These are phyloP conservation scores for Amauroascus niger DNA, from an alignment of 2,329 filamentous ascomycete species.

Conservation along the genomic window DNA sequence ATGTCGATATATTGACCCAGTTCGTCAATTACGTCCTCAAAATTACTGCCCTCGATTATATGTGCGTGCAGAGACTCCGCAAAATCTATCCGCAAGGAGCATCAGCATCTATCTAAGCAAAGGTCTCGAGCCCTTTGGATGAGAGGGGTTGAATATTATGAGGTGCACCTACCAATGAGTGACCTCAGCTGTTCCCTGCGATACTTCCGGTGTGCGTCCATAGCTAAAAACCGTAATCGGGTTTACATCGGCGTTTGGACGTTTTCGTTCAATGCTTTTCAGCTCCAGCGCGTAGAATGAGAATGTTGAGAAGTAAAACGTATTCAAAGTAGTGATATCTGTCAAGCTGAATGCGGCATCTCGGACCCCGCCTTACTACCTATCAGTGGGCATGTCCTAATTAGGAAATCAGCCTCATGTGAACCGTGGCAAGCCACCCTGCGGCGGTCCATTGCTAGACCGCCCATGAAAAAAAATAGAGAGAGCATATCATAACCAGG, in stretches of 20 bases:
- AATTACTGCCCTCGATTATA: neutral
- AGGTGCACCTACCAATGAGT: slow-evolving; percentile 2
- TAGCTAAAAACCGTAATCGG: neutral
- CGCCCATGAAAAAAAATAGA: too few species aligned
- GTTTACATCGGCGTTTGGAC: neutral
- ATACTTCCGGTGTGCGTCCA: neutral
- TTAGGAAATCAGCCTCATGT: slow-evolving; percentile 7
- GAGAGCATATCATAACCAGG: too few species aligned
- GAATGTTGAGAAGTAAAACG: neutral
- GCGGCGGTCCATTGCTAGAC: too few species aligned
- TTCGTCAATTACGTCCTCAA: neutral
- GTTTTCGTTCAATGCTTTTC: neutral
- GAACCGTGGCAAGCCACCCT: neutral
- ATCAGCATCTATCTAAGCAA: neutral
- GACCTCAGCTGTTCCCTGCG: slow-evolving; percentile 3
- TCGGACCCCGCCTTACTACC: slow-evolving; percentile 3
- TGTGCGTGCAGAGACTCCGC: slow-evolving; percentile 2
- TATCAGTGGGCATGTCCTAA: neutral
- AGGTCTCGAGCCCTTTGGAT: neutral
- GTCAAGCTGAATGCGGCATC: neutral
- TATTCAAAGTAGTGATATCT: neutral
- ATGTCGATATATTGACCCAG: slow-evolving; percentile 19
- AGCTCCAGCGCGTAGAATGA: neutral
- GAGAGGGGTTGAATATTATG: neutral
- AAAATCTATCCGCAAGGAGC: slow-evolving; percentile 1